A percentile compares a stretch with the other conserved stretches of the same genome.
phyloP scores from a whole-genome alignment of 805 yeast species.

The Sugiyamaella qingdaonensis region DNA sequence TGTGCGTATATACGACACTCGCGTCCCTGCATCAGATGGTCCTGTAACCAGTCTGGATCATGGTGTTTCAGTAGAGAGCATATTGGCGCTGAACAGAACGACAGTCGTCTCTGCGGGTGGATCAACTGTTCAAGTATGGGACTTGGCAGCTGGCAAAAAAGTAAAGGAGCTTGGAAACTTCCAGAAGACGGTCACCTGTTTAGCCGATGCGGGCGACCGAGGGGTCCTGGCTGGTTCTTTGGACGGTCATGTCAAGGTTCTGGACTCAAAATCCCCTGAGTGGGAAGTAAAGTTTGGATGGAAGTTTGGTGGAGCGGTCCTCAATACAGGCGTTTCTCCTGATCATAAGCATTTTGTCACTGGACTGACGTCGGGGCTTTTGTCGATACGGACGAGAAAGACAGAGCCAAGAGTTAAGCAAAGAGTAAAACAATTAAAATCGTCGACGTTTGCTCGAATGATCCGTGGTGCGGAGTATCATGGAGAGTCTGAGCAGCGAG shows the following conservation, averaged over 20 bases:
- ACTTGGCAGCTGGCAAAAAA: constrained; percentile 69
- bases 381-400: constrained; percentile 84
- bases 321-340: constrained; percentile 87
- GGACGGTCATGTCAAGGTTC: constrained; percentile 96
- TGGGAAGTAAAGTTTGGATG: constrained; percentile 95
- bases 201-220: constrained; percentile 65
- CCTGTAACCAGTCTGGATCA: constrained; percentile 69
- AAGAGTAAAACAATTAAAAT: constrained; percentile 40
- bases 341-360: constrained; percentile 83
- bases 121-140: constrained; percentile 85
- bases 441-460: constrained; percentile 69
- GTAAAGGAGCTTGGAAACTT: constrained; percentile 76
- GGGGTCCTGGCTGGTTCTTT: constrained; percentile 91
- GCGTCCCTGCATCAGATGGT: constrained; percentile 43
- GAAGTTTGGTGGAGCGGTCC: constrained; percentile 93
- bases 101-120: constrained; percentile 81
- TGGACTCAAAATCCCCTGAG: constrained; percentile 58
- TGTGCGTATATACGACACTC: constrained; percentile 78
- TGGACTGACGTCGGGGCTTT: constrained; percentile 84
- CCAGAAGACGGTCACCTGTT: constrained; percentile 87
- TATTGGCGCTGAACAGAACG: constrained; percentile 70
- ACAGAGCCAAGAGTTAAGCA: constrained; percentile 53
- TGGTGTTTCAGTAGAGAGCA: constrained; percentile 77
- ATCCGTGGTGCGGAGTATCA: constrained; percentile 86
- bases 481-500: constrained; percentile 80